phyloP scores from a whole-genome alignment of 164 flowering plant genomes.

The Vitis labrusca region DNA sequence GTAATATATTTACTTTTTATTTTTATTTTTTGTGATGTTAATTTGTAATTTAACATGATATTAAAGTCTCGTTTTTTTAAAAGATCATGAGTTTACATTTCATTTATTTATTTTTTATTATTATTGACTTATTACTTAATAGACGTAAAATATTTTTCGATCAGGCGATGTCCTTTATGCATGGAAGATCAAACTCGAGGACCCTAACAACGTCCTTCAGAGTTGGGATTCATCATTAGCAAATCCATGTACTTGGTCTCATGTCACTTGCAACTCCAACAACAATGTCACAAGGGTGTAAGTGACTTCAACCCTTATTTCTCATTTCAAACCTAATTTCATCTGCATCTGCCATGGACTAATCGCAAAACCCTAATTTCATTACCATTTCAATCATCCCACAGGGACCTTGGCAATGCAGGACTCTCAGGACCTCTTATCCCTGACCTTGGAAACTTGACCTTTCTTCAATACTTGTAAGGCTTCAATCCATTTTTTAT shows the following conservation, averaged over 20 bases:
- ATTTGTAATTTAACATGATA: too few relatives aligned
- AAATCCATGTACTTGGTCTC: conserved; percentile 25
- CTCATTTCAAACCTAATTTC: too few relatives aligned
- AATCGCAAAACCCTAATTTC: neutral
- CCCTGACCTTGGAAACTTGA: conserved; percentile 20
- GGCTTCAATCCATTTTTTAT: neutral
- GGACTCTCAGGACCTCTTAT: conserved; percentile 25
- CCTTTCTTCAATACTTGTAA: conserved; percentile 27
- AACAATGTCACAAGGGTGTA: conserved; percentile 23
- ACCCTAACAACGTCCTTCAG: conserved; percentile 19
- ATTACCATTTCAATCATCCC: neutral
- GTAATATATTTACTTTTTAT: too few relatives aligned
- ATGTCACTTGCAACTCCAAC: conserved; percentile 16
- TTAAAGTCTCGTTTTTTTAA: too few relatives aligned
- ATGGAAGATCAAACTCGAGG: conserved; percentile 13
- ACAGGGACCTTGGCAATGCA: conserved; percentile 27
- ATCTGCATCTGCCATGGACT: too few relatives aligned
- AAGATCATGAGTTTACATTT: too few relatives aligned
- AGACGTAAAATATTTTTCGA: too few relatives aligned
- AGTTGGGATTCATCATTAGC: conserved; percentile 21
- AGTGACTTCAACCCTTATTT: neutral
- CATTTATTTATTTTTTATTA: too few relatives aligned
- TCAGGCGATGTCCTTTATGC: conserved; percentile 18
- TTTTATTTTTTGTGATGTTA: too few relatives aligned
- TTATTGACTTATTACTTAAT: too few relatives aligned